Conservation (phyloP, 345 rosid genomes). For the Adansonia digitata region DNA sequence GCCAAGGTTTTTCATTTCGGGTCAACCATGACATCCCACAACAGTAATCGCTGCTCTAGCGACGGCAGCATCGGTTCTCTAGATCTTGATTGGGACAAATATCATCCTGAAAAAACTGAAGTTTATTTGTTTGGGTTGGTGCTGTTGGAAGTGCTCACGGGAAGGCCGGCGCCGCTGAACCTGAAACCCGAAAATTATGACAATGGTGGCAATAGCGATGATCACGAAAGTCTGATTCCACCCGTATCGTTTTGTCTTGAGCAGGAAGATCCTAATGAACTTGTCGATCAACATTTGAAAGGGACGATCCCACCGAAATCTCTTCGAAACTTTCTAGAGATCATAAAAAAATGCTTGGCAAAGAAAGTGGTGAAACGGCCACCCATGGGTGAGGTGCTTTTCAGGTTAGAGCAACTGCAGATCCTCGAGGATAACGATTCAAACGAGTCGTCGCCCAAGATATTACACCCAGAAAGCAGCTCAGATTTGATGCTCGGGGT, state of each 20-base stretch:
- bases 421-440: not conserved
- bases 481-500: not conserved
- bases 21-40: slow-evolving; percentile 29
- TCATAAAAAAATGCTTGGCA: not conserved
- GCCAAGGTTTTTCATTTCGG: not conserved
- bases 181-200: not conserved
- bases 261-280: not conserved
- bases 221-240: not conserved
- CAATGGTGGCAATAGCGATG: not conserved
- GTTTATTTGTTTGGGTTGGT: slow-evolving; percentile 38
- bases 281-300: not conserved
- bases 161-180: slow-evolving; percentile 19
- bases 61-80: slow-evolving; percentile 32
- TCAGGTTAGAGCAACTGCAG: not conserved
- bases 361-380: not conserved
- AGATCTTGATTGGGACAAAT: slow-evolving; percentile 21
- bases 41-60: slow-evolving; percentile 26
- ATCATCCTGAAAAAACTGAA: slow-evolving; percentile 26
- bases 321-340: not conserved
- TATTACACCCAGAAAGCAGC: not conserved
- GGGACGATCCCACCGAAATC: not conserved
- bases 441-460: not conserved
- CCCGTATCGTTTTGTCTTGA: not conserved
- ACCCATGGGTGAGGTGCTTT: not conserved
- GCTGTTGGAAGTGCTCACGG: slow-evolving; percentile 30